phyloP scores from a whole-genome alignment of 805 yeast genomes.

The Brettanomyces naardenensis region DNA sequence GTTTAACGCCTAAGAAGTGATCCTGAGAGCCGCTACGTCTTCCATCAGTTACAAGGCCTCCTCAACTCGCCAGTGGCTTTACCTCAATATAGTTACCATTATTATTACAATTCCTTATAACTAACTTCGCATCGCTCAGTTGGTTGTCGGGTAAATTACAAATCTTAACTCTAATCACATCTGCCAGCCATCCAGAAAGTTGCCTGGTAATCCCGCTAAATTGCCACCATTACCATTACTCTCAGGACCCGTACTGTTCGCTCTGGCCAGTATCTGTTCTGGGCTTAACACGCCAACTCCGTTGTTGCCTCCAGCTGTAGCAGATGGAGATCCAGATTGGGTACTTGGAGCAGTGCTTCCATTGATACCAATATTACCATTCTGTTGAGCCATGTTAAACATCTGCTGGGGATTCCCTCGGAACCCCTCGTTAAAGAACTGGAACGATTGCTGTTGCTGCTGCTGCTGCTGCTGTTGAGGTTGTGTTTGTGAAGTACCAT shows the following conservation, averaged over 20 bases:
- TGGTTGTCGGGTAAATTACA: not conserved
- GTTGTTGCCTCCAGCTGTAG: not conserved
- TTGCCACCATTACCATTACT: conserved; percentile 1
- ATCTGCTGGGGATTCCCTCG: not conserved
- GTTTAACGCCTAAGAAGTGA: no score
- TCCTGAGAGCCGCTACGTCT: no score
- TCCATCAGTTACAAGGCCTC: no score
- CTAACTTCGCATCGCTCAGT: not conserved
- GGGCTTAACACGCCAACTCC: conserved; percentile 17
- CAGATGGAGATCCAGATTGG: not conserved
- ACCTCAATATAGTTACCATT: no score
- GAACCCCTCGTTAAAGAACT: not conserved
- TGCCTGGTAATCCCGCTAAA: not conserved
- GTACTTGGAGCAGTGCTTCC: no score
- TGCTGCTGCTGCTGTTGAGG: conserved; percentile 10
- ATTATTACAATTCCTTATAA: not conserved
- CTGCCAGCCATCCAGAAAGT: conserved; percentile 1
- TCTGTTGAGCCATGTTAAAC: not conserved
- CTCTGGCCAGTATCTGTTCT: conserved; percentile 28
- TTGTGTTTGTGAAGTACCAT: conserved; percentile 7
- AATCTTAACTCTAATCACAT: not conserved
- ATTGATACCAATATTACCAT: no score
- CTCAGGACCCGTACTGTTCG: conserved; percentile 6
- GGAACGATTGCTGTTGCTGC: conserved; percentile 2
- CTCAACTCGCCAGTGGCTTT: no score